phyloP scores from a whole-genome alignment of 2,329 filamentous ascomycete species.

The Phialophora verrucosa region DNA sequence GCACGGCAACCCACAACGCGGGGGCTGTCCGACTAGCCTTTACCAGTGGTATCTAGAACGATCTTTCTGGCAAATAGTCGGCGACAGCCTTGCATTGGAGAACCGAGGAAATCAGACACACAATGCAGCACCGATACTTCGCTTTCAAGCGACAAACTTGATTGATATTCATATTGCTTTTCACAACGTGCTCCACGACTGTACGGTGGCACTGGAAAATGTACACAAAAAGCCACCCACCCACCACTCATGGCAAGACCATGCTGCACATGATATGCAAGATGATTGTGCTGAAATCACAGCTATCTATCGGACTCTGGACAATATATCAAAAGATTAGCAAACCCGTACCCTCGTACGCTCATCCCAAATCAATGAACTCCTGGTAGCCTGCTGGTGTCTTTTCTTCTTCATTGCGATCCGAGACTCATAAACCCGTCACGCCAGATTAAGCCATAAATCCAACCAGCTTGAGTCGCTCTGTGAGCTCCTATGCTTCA shows the following conservation, averaged over 20 bases:
- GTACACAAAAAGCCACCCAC: slow-evolving; percentile 3
- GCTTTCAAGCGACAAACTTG: background rate
- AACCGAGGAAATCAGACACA: background rate
- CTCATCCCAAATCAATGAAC: slow-evolving; percentile 2
- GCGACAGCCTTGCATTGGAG: background rate
- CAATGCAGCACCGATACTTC: background rate
- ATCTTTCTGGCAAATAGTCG: background rate
- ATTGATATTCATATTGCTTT: slow-evolving; percentile 14
- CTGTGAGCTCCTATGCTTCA: slow-evolving; percentile 12
- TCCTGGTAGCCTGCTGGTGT: slow-evolving; percentile 12
- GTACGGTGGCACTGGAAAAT: slow-evolving; percentile 2
- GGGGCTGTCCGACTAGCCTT: background rate
- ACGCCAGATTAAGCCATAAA: slow-evolving; percentile 14
- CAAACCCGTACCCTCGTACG: slow-evolving; percentile 5
- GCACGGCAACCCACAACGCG: slow-evolving; percentile 1
- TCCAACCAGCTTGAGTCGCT: background rate
- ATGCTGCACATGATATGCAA: slow-evolving; percentile 6
- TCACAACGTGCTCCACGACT: slow-evolving; percentile 1
- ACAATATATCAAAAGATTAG: slow-evolving; percentile 15
- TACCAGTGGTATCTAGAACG: background rate
- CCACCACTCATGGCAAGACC: slow-evolving; percentile 13
- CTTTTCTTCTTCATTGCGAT: slow-evolving; percentile 21
- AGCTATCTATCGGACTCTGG: slow-evolving; percentile 20
- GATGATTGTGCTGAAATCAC: slow-evolving; percentile 21
- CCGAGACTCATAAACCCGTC: slow-evolving; percentile 27